Evolutionary conservation across 2,329 filamentous ascomycete genomes (phyloP).

Genomic region (Aspergillus unguis): DNA sequence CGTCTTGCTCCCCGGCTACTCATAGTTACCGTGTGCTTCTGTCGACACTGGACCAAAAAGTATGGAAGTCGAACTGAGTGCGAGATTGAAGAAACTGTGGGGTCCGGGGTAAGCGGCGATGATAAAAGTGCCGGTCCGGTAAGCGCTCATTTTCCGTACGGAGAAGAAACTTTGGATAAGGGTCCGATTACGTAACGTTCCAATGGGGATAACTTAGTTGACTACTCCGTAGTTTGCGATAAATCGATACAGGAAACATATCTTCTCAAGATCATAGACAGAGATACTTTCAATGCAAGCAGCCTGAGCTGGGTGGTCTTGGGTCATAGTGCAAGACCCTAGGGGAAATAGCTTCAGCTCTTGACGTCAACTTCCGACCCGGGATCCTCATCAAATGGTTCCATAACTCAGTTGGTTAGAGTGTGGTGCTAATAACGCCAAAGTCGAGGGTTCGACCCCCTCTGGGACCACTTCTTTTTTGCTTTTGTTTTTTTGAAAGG

Average conservation of each 20-base stretch:
- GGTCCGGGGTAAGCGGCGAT: slow-evolving; percentile 7
- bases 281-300: too few relatives aligned
- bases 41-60: not conserved
- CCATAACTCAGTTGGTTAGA: not conserved
- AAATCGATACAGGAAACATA: too few relatives aligned
- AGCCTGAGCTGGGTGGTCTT: too few relatives aligned
- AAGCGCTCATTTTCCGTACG: too few relatives aligned
- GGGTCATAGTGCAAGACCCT: too few relatives aligned
- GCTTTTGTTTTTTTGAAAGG: not conserved
- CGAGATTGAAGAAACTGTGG: slow-evolving; percentile 2
- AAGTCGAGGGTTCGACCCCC: not conserved
- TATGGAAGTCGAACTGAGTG: not conserved
- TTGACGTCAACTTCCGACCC: not conserved
- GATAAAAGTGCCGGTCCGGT: slow-evolving; percentile 1
- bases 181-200: too few relatives aligned
- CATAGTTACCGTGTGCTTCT: not conserved
- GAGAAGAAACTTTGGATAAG: too few relatives aligned
- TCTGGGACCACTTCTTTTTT: not conserved
- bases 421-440: not conserved
- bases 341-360: too few relatives aligned
- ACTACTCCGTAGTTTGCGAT: too few relatives aligned
- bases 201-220: too few relatives aligned
- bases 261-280: too few relatives aligned
- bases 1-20: slow-evolving; percentile 1
- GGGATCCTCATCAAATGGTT: not conserved